A percentile compares a stretch with the other conserved stretches of the same genome.
Conservation (phyloP, 805 yeast genomes). For the Candida berthetii region DNA sequence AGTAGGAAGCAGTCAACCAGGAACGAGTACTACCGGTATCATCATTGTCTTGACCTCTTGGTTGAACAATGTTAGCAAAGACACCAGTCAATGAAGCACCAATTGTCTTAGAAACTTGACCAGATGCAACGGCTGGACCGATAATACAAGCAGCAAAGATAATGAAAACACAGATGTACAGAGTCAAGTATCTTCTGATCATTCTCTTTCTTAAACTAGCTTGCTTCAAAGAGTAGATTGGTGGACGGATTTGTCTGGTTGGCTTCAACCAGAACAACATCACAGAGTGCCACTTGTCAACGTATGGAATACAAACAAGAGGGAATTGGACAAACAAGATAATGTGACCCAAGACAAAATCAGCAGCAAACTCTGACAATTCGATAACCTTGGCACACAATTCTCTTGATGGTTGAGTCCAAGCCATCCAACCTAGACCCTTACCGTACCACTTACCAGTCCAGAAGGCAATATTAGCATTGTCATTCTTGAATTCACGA, state of each 20-base stretch:
- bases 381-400: conserved; percentile 91
- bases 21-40: conserved; percentile 62
- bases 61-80: conserved; percentile 77
- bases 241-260: conserved; percentile 94
- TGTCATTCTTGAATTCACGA: conserved; percentile 94
- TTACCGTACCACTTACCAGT: conserved; percentile 98
- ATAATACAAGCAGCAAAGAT: conserved; percentile 72
- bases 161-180: conserved; percentile 67
- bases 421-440: conserved; percentile 89
- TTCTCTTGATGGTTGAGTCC: conserved; percentile 95
- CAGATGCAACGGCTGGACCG: conserved; percentile 88
- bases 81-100: conserved; percentile 29
- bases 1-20: conserved; percentile 26
- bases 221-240: conserved; percentile 94
- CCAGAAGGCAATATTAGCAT: conserved; percentile 98
- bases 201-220: conserved; percentile 94
- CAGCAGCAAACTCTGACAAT: conserved; percentile 94
- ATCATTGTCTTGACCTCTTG: conserved; percentile 73
- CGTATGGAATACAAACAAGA: conserved; percentile 71
- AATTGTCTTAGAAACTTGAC: conserved; percentile 34
- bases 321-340: conserved; percentile 88
- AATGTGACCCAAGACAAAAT: conserved; percentile 88
- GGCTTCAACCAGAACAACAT: conserved; percentile 99
- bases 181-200: conserved; percentile 86
- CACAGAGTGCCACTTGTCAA: conserved; percentile 97